These are phyloP conservation scores for Syzygium aromaticum DNA, from an alignment of 345 rosid species.

Conservation along the genomic window DNA sequence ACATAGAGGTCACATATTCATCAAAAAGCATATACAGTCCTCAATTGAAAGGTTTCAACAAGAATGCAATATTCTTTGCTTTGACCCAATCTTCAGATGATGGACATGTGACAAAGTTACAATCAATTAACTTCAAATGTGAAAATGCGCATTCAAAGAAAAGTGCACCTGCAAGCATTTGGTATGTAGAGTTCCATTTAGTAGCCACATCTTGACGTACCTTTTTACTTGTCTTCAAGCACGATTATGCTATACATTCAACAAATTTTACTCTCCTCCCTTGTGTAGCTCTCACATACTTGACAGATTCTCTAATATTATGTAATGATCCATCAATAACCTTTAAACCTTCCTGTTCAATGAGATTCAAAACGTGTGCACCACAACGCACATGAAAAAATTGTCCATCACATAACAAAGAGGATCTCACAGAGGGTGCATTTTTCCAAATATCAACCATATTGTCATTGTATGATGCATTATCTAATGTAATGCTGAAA, in stretches of 20 bases:
- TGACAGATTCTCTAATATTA: neutral
- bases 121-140: neutral
- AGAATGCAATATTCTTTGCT: neutral
- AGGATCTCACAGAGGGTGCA: too few relatives aligned
- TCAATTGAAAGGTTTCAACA: neutral
- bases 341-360: neutral
- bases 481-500: neutral
- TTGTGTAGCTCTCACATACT: neutral
- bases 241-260: neutral
- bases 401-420: neutral
- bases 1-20: neutral
- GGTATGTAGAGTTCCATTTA: constrained; percentile 1
- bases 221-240: neutral
- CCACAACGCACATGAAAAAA: neutral
- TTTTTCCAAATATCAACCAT: neutral
- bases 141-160: neutral
- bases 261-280: neutral
- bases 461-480: neutral
- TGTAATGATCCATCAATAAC: neutral
- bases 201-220: neutral
- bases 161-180: neutral
- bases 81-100: neutral
- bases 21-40: neutral
- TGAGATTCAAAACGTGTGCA: neutral
- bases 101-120: neutral